Conservation (phyloP, 2,329 filamentous ascomycete species). For the Neofusicoccum parvum region DNA sequence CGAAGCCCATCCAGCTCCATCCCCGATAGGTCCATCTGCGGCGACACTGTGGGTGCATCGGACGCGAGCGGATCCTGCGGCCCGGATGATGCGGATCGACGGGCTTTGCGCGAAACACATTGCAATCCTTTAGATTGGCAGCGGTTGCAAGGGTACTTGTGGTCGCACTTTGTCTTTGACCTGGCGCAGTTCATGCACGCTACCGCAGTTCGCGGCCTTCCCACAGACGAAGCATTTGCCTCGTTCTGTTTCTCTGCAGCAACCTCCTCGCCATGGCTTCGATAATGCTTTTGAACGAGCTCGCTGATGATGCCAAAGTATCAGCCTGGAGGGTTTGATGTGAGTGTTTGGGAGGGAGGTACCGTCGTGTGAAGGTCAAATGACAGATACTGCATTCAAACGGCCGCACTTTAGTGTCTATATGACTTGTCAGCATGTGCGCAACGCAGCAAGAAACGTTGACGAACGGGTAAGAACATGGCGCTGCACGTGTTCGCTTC, state of each 20-base stretch:
- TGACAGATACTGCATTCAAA: background rate
- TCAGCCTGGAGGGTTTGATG: background rate
- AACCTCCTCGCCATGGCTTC: background rate
- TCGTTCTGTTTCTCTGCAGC: background rate
- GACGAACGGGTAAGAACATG: background rate
- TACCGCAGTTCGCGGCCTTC: background rate
- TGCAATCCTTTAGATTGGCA: background rate
- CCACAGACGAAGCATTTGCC: background rate
- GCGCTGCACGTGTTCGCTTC: background rate
- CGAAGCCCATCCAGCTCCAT: background rate
- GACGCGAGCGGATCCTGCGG: background rate
- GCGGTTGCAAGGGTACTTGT: background rate
- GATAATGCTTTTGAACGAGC: background rate
- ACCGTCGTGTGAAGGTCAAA: background rate
- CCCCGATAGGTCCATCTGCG: background rate
- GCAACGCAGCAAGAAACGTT: background rate
- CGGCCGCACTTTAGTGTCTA: background rate
- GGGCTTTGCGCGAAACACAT: background rate
- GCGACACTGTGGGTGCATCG: background rate
- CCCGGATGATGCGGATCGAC: background rate
- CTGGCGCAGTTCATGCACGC: background rate
- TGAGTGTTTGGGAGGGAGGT: background rate
- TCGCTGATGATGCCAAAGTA: background rate
- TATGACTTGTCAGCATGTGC: background rate
- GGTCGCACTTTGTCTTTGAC: background rate